Conservation (phyloP, 73 alveolate species). For the Paramecium bursaria region DNA sequence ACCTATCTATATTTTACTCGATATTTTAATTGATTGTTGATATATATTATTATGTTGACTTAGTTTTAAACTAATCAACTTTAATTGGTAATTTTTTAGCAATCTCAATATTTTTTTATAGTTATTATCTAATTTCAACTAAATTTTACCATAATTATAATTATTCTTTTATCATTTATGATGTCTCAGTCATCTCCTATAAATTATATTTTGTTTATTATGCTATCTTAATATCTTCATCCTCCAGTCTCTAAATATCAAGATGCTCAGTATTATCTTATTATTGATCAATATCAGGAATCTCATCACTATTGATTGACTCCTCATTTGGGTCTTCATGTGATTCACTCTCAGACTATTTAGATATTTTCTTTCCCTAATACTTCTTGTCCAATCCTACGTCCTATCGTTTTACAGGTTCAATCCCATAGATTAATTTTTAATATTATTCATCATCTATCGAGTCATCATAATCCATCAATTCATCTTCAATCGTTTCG, state of each 20-base stretch:
- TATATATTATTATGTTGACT: neutral
- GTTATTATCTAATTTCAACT: constrained; percentile 47
- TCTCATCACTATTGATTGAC: constrained; percentile 54
- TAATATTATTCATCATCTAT: constrained; percentile 55
- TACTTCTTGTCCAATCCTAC: constrained; percentile 15
- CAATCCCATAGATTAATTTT: constrained; percentile 14
- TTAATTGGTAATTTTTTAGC: constrained; percentile 28
- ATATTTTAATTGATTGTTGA: constrained; percentile 19
- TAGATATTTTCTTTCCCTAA: neutral
- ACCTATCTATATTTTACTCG: too few species aligned
- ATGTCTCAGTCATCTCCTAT: constrained; percentile 8
- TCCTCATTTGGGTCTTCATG: constrained; percentile 1
- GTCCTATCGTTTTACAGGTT: constrained; percentile 18
- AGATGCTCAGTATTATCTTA: neutral
- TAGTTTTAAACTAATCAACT: neutral
- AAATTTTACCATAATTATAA: constrained; percentile 10
- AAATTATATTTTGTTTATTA: constrained; percentile 13
- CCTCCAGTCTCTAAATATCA: constrained; percentile 6
- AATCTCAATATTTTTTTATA: constrained; percentile 3
- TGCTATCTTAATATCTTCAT: constrained; percentile 28
- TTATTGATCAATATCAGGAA: neutral
- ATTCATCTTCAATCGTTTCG: too few species aligned
- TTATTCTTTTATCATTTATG: constrained; percentile 27
- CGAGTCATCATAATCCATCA: too few species aligned
- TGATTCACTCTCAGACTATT: neutral